A percentile compares a stretch with the other conserved stretches of the same genome.
phyloP scores from a whole-genome alignment of 176 grass and related monocot species.

The Guadua angustifolia region DNA sequence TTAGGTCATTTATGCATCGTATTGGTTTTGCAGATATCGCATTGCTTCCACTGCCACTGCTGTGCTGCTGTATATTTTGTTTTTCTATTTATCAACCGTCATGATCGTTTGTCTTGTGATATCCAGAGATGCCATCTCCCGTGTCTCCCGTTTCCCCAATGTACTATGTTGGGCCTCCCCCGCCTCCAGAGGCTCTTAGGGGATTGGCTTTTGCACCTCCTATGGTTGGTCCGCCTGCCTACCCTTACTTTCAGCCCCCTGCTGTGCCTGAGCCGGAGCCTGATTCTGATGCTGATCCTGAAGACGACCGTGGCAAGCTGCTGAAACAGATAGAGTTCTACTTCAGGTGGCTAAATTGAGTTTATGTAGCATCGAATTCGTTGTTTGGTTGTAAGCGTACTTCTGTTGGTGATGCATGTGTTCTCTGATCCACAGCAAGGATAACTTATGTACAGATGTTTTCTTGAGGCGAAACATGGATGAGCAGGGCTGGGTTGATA shows the following conservation, averaged over 20 bases:
- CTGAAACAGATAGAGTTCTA: constrained; percentile 94
- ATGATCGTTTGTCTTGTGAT: neutral
- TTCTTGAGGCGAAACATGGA: constrained; percentile 82
- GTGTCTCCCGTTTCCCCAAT: constrained; percentile 65
- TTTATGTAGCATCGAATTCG: constrained; percentile 6
- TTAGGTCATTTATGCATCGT: neutral
- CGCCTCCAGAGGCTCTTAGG: constrained; percentile 66
- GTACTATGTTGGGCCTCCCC: constrained; percentile 67
- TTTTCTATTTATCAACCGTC: neutral
- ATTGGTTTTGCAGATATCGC: neutral
- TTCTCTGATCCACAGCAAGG: constrained; percentile 62
- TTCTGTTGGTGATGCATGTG: constrained; percentile 34
- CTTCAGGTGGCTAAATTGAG: constrained; percentile 64
- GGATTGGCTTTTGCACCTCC: constrained; percentile 59
- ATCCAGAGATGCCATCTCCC: constrained; percentile 61
- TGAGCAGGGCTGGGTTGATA: constrained; percentile 84
- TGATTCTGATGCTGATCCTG: neutral
- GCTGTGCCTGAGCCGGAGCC: constrained; percentile 1
- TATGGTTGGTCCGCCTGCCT: constrained; percentile 59
- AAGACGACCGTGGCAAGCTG: constrained; percentile 52
- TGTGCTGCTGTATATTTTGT: neutral
- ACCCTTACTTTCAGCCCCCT: constrained; percentile 48
- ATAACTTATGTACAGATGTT: constrained; percentile 88
- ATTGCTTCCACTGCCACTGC: neutral
- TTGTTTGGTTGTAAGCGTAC: neutral